These are phyloP conservation scores for Skeletonema menzelii DNA, from an alignment of 108 stramenopile species.

Conservation along the genomic window DNA sequence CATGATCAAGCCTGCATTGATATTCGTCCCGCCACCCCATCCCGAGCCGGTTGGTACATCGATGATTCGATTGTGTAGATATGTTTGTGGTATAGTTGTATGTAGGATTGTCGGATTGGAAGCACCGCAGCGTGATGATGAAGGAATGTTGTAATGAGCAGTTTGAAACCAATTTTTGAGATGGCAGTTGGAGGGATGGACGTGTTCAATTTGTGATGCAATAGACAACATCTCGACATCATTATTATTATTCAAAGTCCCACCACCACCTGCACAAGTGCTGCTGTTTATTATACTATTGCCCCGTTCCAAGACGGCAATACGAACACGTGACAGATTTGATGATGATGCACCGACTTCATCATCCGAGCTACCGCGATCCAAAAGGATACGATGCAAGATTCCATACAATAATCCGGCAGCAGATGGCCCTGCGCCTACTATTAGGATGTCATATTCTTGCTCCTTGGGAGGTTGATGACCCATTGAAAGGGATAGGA, in stretches of 20 bases:
- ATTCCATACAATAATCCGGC: no score
- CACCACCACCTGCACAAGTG: neutral
- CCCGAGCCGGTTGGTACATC: conserved; percentile 66
- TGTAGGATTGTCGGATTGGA: conserved; percentile 30
- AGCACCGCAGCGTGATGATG: neutral
- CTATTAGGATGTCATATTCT: no score
- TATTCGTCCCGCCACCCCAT: conserved; percentile 72
- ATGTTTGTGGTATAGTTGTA: conserved; percentile 26
- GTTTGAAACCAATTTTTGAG: conserved; percentile 41
- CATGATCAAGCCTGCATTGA: conserved; percentile 65
- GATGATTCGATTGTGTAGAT: conserved; percentile 36
- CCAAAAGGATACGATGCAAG: neutral
- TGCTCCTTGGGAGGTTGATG: no score
- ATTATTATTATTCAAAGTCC: neutral
- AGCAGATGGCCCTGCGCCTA: no score
- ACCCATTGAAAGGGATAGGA: no score
- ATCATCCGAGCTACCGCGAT: neutral
- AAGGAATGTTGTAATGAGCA: conserved; percentile 25
- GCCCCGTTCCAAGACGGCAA: conserved; percentile 75
- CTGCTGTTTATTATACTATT: neutral
- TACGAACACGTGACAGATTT: conserved; percentile 19
- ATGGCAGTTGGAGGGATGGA: conserved; percentile 19
- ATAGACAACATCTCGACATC: neutral
- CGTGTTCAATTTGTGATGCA: conserved; percentile 2
- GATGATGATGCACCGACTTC: neutral